A percentile compares a stretch with the other conserved stretches of the same genome.
Evolutionary conservation across 2,329 filamentous ascomycete genomes (phyloP).

Genomic region (Orbilia oligospora): DNA sequence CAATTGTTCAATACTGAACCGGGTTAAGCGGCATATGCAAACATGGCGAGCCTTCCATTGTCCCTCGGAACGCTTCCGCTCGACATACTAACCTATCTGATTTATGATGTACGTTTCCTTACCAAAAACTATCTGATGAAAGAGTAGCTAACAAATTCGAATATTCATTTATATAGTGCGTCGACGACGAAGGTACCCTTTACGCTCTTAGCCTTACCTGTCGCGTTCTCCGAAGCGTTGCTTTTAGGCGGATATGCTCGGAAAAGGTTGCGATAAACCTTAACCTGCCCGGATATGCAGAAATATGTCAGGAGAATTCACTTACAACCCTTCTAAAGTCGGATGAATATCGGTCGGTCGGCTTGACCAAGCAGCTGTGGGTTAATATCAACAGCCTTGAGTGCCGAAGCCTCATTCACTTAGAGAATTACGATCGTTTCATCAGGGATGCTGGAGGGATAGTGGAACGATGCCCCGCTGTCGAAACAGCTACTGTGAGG

Average conservation of each 20-base stretch:
- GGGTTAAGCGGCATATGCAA: background rate
- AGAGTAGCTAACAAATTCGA: background rate
- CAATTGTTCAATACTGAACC: background rate
- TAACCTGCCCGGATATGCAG: constrained; percentile 3
- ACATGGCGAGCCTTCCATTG: background rate
- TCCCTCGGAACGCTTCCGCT: constrained; percentile 38
- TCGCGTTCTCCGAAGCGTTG: constrained; percentile 8
- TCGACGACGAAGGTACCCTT: constrained; percentile 23
- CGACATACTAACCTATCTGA: constrained; percentile 38
- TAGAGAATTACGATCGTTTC: background rate
- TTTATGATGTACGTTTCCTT: constrained; percentile 33
- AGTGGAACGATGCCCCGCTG: constrained; percentile 12
- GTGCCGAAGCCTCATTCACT: background rate
- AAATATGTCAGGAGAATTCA: background rate
- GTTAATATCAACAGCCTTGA: constrained; percentile 35
- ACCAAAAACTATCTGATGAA: background rate
- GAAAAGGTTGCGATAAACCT: constrained; percentile 30
- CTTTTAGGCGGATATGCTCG: constrained; percentile 23
- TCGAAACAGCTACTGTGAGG: constrained; percentile 1
- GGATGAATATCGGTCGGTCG: background rate
- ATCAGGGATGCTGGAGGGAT: background rate
- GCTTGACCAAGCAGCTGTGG: constrained; percentile 1
- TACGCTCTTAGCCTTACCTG: constrained; percentile 27
- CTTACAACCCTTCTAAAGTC: background rate
- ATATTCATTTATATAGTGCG: constrained; percentile 16